Percentiles rank a stretch among this genome's conserved stretches.
phyloP scores from a whole-genome alignment of 2,329 filamentous ascomycete species.

The Mariannaea elegans region DNA sequence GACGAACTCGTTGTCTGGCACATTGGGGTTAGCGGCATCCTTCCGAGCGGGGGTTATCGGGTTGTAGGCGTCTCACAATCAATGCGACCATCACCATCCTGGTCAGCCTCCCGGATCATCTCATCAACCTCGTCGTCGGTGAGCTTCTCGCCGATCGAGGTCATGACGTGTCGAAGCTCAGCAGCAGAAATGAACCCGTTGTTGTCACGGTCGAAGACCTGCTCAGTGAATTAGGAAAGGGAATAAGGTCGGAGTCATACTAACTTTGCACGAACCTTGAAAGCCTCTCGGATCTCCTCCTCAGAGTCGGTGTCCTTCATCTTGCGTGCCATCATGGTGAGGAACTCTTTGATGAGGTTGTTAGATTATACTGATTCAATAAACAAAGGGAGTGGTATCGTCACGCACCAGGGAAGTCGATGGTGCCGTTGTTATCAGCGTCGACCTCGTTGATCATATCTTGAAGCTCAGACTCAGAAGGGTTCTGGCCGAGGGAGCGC shows the following conservation, averaged over 20 bases:
- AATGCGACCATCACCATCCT: constrained; percentile 88
- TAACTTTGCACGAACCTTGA: constrained; percentile 67
- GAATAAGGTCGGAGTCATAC: neutral
- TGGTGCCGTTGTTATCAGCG: constrained; percentile 91
- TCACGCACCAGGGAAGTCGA: constrained; percentile 83
- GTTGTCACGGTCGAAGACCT: constrained; percentile 88
- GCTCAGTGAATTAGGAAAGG: neutral
- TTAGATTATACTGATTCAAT: constrained; percentile 24
- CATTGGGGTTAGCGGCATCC: constrained; percentile 28
- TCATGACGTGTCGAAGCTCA: constrained; percentile 90
- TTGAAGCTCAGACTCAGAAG: constrained; percentile 88
- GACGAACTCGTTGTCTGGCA: constrained; percentile 86
- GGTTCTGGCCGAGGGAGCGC: constrained; percentile 90
- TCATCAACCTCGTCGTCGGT: constrained; percentile 91
- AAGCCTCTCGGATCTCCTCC: constrained; percentile 89
- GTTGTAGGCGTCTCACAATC: constrained; percentile 71
- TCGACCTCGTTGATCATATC: constrained; percentile 97
- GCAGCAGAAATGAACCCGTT: constrained; percentile 92
- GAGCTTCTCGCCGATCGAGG: constrained; percentile 89
- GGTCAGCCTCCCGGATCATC: constrained; percentile 92
- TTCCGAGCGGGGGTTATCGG: neutral
- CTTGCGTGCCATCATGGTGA: constrained; percentile 94
- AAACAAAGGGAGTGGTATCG: neutral
- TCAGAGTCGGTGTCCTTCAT: constrained; percentile 95
- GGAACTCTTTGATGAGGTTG: constrained; percentile 70